phyloP scores from a whole-genome alignment of 352 stramenopile genomes.

The Pythium utonaiense region DNA sequence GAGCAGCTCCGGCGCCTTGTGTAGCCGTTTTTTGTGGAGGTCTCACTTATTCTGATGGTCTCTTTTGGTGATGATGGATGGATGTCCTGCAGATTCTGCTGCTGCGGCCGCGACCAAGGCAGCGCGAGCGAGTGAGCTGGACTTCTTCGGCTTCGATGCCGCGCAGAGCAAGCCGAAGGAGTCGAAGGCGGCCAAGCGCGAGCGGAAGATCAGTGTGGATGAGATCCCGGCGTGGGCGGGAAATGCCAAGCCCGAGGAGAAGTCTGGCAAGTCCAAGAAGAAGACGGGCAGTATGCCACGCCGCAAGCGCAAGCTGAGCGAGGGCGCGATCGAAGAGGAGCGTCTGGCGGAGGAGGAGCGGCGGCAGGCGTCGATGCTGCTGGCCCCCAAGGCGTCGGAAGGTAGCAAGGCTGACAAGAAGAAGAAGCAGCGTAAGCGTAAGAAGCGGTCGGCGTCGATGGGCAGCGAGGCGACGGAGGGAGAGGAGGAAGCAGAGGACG shows the following conservation, averaged over 20 bases:
- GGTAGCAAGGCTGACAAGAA: slow-evolving; percentile 29
- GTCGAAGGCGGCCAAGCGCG: slow-evolving; percentile 20
- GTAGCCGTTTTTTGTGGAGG: no score
- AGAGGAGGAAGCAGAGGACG: slow-evolving; percentile 27
- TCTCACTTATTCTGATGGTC: no score
- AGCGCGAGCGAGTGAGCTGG: slow-evolving; percentile 44
- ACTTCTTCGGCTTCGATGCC: slow-evolving; percentile 80
- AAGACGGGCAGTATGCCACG: slow-evolving; percentile 63
- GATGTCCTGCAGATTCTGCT: slow-evolving; percentile 11
- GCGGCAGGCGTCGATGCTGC: slow-evolving; percentile 57
- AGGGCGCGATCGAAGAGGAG: slow-evolving; percentile 72
- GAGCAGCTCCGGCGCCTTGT: slow-evolving; percentile 10
- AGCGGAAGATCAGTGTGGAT: slow-evolving; percentile 68
- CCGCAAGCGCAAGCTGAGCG: slow-evolving; percentile 81
- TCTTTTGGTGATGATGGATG: no score
- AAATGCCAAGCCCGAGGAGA: slow-evolving; percentile 20
- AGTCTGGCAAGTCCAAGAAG: slow-evolving; percentile 33
- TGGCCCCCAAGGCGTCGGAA: slow-evolving; percentile 40
- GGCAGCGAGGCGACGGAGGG: slow-evolving; percentile 14
- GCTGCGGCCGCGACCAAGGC: slow-evolving; percentile 24
- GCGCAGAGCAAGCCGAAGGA: slow-evolving; percentile 2
- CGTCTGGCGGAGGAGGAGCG: slow-evolving; percentile 63
- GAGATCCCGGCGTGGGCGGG: slow-evolving; percentile 64
- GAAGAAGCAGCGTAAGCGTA: slow-evolving; percentile 34
- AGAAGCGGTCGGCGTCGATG: slow-evolving; percentile 24